Conservation (phyloP, 441 rosid genomes). For the Populus trichocarpa region DNA sequence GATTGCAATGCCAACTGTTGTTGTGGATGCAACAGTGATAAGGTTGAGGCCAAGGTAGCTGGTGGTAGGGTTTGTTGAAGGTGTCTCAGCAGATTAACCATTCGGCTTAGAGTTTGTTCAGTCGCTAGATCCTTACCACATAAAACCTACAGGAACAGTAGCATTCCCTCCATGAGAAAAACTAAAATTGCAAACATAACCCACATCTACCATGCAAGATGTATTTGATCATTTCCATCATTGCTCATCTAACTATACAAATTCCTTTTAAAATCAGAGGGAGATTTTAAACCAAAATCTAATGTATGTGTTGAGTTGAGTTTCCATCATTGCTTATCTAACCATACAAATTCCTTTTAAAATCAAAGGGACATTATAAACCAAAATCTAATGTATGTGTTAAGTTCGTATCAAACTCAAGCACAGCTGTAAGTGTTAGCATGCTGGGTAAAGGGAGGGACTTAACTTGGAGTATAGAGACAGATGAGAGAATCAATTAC, state of each 20-base stretch:
- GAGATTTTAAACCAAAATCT: background rate
- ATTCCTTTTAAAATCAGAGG: background rate
- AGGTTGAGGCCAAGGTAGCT: conserved; percentile 75
- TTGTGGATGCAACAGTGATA: conserved; percentile 90
- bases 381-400: background rate
- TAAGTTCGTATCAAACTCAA: background rate
- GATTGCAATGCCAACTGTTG: conserved; percentile 88
- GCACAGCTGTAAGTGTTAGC: background rate
- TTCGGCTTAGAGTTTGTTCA: conserved; percentile 73
- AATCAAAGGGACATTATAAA: background rate
- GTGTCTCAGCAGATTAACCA: conserved; percentile 75
- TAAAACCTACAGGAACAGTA: conserved; percentile 46
- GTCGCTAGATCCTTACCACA: conserved; percentile 86
- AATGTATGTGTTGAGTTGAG: background rate
- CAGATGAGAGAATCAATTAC: background rate
- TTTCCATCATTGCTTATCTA: background rate
- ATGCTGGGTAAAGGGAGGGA: background rate
- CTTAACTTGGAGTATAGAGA: background rate
- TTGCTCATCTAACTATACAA: background rate
- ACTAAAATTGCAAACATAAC: background rate
- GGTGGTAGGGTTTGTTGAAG: conserved; percentile 96
- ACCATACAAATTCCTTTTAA: background rate
- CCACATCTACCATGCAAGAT: background rate
- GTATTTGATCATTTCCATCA: background rate
- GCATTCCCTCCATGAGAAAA: background rate